Evolutionary conservation across 805 yeast species (phyloP), one percentile per base, ranked within the genome.

Genomic region (fission yeast (Schizosaccharomyces pombe)): DNA sequence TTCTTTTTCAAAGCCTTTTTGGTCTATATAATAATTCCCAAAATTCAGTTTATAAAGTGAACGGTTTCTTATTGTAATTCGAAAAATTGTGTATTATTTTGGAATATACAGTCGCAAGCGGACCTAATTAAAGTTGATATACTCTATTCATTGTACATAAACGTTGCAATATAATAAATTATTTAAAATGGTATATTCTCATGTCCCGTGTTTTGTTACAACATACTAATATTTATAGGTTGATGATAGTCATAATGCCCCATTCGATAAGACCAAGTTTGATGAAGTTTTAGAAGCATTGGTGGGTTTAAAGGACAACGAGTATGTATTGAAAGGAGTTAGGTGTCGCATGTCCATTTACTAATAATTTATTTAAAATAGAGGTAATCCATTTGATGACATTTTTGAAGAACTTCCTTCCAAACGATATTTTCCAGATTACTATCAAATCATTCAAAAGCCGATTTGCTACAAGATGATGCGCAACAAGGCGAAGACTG

Each of bases 401-500:
- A 22, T 34, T 33, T 52, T 52, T 24, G 31, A 33, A 22, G 24
- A 37, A 34, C 14, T 82, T 54, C 97, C 97, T 2, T 74, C 87
- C 0, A 74, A 75, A 58, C 75, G 76, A 63, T 63, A 77, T 55
- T 89, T 85, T 64, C 91, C 95, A 0, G 96, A 89, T 66, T 89
- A 89, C 65, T 89, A 81, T 69, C 56, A 72, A 60, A 62, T 80
- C 33, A 80, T 82, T 61, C 66, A 68, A 58, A 66, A 67, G 55
- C 86, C 87, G 1, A 75, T 79, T 28, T 72, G 86, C 1, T 64
- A 82, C 52, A 69, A 70, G 54, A 76, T 72, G 58, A 68, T 82
- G 29, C 76, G 84, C 63, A 78, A 82, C 63, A 81, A 82, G 62
- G 84, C 87, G 59, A 85, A 91, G 65, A 80, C 86, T 56, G 77